Conservation (phyloP, 1,284 basidiomycete genomes). For the Melampsora americana region DNA sequence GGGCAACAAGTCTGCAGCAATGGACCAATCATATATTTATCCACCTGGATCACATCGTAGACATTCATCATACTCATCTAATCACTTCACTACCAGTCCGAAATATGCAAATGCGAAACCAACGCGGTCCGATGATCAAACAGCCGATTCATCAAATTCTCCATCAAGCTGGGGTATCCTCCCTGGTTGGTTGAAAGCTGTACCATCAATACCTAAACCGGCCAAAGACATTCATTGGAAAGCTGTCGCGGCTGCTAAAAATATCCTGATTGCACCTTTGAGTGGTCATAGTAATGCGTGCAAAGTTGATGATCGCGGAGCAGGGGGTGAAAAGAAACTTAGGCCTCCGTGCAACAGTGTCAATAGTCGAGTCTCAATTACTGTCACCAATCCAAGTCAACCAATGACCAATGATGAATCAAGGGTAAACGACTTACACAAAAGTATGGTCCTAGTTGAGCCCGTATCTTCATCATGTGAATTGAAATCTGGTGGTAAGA, state of each 20-base stretch:
- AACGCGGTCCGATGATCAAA: background rate
- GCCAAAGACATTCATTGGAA: background rate
- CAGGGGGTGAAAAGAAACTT: constrained; percentile 3
- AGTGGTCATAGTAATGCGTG: background rate
- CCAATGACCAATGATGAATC: too few relatives aligned
- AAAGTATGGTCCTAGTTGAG: too few relatives aligned
- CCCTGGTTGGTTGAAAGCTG: constrained; percentile 38
- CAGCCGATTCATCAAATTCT: too few relatives aligned
- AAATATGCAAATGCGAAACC: background rate
- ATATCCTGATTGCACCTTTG: background rate
- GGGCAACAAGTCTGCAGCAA: background rate
- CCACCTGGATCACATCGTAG: constrained; percentile 20
- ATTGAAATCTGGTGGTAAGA: too few relatives aligned
- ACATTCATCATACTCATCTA: constrained; percentile 16
- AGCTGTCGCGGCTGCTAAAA: constrained; percentile 1
- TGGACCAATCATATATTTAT: constrained; percentile 25
- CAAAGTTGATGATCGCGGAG: background rate
- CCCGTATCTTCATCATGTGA: too few relatives aligned
- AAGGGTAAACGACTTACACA: too few relatives aligned
- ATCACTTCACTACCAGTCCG: background rate
- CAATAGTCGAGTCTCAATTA: background rate
- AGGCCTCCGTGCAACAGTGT: too few relatives aligned
- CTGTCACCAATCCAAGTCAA: background rate
- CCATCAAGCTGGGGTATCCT: constrained; percentile 16
- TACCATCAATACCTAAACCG: constrained; percentile 13